Evolutionary conservation across 805 yeast species (phyloP).

Genomic region (Nakazawaea sp.): DNA sequence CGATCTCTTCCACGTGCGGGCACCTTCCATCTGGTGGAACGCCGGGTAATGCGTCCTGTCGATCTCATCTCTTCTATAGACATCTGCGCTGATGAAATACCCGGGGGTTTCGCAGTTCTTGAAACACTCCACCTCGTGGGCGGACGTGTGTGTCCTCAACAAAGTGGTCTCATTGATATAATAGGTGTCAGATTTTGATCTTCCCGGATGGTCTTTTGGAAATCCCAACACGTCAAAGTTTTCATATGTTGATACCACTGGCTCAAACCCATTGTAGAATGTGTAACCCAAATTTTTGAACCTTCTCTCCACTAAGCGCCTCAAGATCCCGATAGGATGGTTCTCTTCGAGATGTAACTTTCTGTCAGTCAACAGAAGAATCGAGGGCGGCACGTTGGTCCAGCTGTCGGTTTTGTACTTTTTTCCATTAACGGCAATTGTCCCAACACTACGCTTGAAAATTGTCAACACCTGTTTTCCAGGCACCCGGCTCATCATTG

Average conservation of each 20-base stretch:
- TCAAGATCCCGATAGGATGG: constrained; percentile 88
- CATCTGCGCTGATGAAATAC: constrained; percentile 90
- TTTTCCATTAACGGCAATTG: constrained; percentile 38
- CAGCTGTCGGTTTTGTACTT: constrained; percentile 59
- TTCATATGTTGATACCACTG: constrained; percentile 74
- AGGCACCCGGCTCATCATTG: too few species aligned
- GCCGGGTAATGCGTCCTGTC: constrained; percentile 96
- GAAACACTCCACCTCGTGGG: constrained; percentile 90
- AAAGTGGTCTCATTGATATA: constrained; percentile 69
- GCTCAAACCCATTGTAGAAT: constrained; percentile 71
- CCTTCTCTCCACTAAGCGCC: constrained; percentile 63
- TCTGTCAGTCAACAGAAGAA: constrained; percentile 60
- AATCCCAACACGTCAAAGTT: constrained; percentile 92
- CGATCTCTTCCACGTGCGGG: constrained; percentile 67
- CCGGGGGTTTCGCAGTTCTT: constrained; percentile 65
- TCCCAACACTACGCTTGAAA: constrained; percentile 17
- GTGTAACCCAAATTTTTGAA: constrained; percentile 67
- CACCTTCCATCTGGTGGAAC: constrained; percentile 98
- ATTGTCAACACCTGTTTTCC: too few species aligned
- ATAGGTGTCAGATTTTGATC: constrained; percentile 89
- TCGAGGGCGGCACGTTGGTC: constrained; percentile 81
- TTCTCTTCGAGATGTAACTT: constrained; percentile 63
- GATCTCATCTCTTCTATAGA: constrained; percentile 90
- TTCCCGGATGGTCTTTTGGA: constrained; percentile 88
- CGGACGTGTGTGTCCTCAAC: constrained; percentile 92